These are phyloP conservation scores for Cladochytrium replicatum DNA, from an alignment of 192 early-diverging fungal species.

Conservation along the genomic window DNA sequence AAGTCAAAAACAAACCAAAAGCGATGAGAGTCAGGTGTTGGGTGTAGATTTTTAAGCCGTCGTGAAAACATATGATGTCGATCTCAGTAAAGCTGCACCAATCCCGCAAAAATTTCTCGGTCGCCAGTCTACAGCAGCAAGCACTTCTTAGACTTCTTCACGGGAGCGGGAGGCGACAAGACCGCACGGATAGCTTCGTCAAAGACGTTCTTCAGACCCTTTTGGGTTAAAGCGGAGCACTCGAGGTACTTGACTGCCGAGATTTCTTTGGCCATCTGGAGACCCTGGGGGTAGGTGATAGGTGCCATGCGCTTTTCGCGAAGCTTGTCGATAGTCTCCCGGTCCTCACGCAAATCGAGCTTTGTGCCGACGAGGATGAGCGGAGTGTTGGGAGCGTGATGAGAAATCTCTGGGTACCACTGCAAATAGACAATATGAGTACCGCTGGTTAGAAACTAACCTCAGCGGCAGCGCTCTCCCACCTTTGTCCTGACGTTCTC, in stretches of 20 bases:
- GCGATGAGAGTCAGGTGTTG: no score
- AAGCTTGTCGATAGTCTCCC: slow-evolving; percentile 80
- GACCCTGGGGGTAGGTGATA: slow-evolving; percentile 78
- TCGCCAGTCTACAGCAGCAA: slow-evolving; percentile 12
- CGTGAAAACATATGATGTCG: no score
- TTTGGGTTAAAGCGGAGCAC: slow-evolving; percentile 95
- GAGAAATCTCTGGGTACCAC: slow-evolving; percentile 93
- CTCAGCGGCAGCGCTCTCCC: no score
- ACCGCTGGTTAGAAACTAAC: neutral
- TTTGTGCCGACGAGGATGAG: slow-evolving; percentile 94
- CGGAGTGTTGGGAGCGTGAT: slow-evolving; percentile 90
- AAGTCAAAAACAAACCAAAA: no score
- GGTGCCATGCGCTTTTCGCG: slow-evolving; percentile 76
- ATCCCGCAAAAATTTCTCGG: no score
- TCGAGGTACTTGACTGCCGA: slow-evolving; percentile 87
- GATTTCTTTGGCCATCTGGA: slow-evolving; percentile 83
- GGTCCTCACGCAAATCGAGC: slow-evolving; percentile 93
- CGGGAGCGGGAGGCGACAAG: slow-evolving; percentile 36
- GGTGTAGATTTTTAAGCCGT: no score
- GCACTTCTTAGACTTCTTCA: slow-evolving; percentile 22
- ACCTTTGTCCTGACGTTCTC: slow-evolving; percentile 97
- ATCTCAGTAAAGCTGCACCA: no score
- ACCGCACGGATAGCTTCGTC: slow-evolving; percentile 97
- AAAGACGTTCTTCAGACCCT: slow-evolving; percentile 96
- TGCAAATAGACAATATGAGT: slow-evolving; percentile 21